Evolutionary conservation across 1,284 basidiomycete species (phyloP), one percentile per base, ranked within the genome.

Genomic region (Sporisorium exsertum): DNA sequence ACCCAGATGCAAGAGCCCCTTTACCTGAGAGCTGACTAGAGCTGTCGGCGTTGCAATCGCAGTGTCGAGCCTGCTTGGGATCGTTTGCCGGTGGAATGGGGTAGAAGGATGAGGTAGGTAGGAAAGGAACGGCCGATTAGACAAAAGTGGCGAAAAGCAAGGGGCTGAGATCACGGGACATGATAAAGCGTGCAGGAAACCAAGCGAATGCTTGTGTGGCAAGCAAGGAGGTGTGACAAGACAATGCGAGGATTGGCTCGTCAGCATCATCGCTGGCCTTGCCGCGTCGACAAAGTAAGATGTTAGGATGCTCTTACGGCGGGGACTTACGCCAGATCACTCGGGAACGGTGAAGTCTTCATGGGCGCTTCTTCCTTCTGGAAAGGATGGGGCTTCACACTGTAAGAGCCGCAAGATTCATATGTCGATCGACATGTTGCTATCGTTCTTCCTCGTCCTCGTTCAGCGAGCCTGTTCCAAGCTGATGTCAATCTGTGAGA

Each of bases 141-240:
- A 15, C 46, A 35, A 52, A 18, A 13, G 52, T 54, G 29, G 29
- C 29, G 43, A 33, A 3, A 59, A 42, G 64, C 58, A 66, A 66
- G 64, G 64, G 64, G 64, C 12, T 35, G 22, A 15, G 32, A 58
- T 55, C 46, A 47, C 49, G 58, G 46, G 37, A 43, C 9, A 20
- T 50, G 24, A 33, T 35, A n/a, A n/a, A 40, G 37, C n/a, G 35
- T 56, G 40, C 16, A 51, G 40, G 3, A 27, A 13, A 29, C 47
- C 16, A 49, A 33, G 46, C 35, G 16, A 66, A 55, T 66, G 52
- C 60, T 66, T 66, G 64, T 60, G 52, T 20, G 24, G 22, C 50
- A 50, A 52, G 58, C 53, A 55, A 66, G 58, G 64, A 56, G 46
- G 37, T 29, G 29, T 33, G 45, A 43, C 50, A 20, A n/a, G 24